phyloP scores from a whole-genome alignment of 2,329 filamentous ascomycete genomes.

The Cladophialophora bantiana region DNA sequence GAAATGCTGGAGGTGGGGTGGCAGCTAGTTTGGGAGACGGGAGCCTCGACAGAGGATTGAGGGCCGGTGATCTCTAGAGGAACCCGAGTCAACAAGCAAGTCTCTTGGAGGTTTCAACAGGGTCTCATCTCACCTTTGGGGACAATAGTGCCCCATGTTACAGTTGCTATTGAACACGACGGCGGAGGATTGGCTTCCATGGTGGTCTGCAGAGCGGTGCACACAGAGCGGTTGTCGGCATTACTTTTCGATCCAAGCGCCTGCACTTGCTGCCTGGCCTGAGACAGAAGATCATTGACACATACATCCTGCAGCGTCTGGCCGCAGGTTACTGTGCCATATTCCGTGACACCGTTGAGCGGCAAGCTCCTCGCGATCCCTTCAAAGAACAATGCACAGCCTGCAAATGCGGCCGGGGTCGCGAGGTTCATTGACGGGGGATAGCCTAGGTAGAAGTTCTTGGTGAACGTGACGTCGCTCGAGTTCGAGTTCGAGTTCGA shows the following conservation, averaged over 20 bases:
- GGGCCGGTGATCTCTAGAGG: constrained; percentile 26
- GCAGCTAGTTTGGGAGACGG: constrained; percentile 22
- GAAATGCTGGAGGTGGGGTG: constrained; percentile 25
- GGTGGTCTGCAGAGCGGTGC: constrained; percentile 20
- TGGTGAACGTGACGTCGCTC: constrained; percentile 20
- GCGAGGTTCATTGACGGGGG: constrained; percentile 26
- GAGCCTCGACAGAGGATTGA: constrained; percentile 4
- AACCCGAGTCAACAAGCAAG: neutral
- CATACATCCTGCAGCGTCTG: constrained; percentile 24
- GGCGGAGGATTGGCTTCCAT: constrained; percentile 25
- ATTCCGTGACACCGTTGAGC: constrained; percentile 22
- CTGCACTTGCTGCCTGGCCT: constrained; percentile 22
- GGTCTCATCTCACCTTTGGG: constrained; percentile 23
- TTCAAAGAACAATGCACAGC: constrained; percentile 34
- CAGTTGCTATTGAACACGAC: constrained; percentile 25
- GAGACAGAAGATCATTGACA: constrained; percentile 25
- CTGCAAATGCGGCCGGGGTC: constrained; percentile 7
- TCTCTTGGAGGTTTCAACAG: neutral
- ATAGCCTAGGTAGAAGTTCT: constrained; percentile 32
- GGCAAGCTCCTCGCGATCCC: constrained; percentile 30
- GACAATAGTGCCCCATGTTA: constrained; percentile 30
- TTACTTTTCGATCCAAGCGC: constrained; percentile 2
- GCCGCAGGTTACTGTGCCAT: constrained; percentile 27
- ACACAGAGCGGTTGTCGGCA: constrained; percentile 6
- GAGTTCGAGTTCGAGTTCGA: constrained; percentile 16